These are phyloP conservation scores for Ophiostoma himal-ulmi DNA, from an alignment of 2,329 filamentous ascomycete genomes.

Conservation along the genomic window DNA sequence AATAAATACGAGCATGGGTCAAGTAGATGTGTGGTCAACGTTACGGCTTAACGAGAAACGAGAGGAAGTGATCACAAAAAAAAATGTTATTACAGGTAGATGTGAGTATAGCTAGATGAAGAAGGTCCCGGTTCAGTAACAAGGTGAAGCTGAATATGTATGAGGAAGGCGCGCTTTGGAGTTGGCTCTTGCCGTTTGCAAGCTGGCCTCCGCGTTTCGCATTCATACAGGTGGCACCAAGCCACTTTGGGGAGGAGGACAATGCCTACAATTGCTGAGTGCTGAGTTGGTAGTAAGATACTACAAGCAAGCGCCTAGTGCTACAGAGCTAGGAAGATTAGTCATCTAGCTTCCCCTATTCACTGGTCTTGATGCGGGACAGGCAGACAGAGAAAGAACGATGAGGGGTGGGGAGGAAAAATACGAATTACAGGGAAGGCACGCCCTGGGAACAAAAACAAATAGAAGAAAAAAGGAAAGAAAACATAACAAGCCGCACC, in stretches of 20 bases:
- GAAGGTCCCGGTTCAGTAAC: background rate
- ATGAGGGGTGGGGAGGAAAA: conserved; percentile 8
- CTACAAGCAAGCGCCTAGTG: background rate
- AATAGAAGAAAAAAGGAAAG: background rate
- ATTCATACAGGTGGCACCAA: background rate
- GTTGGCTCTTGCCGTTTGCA: conserved; percentile 7
- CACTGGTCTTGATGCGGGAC: background rate
- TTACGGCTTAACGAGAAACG: background rate
- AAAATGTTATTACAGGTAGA: background rate
- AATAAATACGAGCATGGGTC: background rate
- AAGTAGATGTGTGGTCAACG: background rate
- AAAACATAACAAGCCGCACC: background rate
- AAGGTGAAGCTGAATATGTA: background rate
- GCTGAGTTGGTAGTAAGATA: background rate
- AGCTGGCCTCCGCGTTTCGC: conserved; percentile 12
- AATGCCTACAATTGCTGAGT: background rate
- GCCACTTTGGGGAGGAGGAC: background rate
- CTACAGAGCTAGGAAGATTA: background rate
- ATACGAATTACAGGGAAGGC: conserved; percentile 10
- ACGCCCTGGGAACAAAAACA: background rate
- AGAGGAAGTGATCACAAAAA: background rate
- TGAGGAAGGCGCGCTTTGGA: background rate
- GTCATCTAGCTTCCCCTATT: background rate
- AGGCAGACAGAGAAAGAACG: background rate
- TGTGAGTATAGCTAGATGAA: background rate